phyloP scores from a whole-genome alignment of 176 grass and related monocot genomes.

The Hyparrhenia diplandra region DNA sequence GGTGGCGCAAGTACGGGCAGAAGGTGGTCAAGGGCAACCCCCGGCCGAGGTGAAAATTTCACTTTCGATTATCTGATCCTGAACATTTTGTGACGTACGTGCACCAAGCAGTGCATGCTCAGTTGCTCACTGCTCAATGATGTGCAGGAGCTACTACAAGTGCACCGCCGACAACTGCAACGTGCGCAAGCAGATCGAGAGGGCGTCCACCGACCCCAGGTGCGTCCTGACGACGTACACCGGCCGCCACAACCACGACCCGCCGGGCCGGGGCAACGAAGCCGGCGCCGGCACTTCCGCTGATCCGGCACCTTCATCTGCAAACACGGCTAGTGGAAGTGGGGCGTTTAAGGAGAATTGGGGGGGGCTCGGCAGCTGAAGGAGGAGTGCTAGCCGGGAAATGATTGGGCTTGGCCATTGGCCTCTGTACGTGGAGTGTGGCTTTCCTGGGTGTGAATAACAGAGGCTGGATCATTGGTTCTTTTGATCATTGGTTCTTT shows the following conservation, averaged over 20 bases:
- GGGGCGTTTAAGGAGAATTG: slow-evolving; percentile 1
- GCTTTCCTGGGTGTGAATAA: slow-evolving; percentile 37
- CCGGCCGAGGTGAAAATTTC: slow-evolving; percentile 34
- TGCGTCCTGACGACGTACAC: slow-evolving; percentile 50
- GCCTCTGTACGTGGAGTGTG: slow-evolving; percentile 19
- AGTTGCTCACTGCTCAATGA: not conserved
- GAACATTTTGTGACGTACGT: not conserved
- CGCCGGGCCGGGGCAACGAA: not conserved
- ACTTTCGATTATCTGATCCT: not conserved
- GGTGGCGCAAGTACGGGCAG: slow-evolving; percentile 64
- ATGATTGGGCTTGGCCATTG: slow-evolving; percentile 7
- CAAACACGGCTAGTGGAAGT: not conserved
- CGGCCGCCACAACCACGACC: slow-evolving; percentile 44
- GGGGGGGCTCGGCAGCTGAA: slow-evolving; percentile 22
- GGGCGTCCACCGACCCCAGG: slow-evolving; percentile 31
- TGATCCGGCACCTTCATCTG: not conserved
- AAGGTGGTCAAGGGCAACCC: slow-evolving; percentile 63
- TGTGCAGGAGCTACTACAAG: slow-evolving; percentile 57
- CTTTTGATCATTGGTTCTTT: slow-evolving; percentile 51
- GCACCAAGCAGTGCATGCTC: not conserved
- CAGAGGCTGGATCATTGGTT: slow-evolving; percentile 25
- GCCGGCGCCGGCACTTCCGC: not conserved
- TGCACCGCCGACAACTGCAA: slow-evolving; percentile 43
- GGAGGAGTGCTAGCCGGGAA: slow-evolving; percentile 19
- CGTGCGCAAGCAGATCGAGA: slow-evolving; percentile 54